Percentiles rank a stretch among this genome's conserved stretches.
Conservation (phyloP, 2,329 filamentous ascomycete species). For the Pseudocercospora vitis region DNA sequence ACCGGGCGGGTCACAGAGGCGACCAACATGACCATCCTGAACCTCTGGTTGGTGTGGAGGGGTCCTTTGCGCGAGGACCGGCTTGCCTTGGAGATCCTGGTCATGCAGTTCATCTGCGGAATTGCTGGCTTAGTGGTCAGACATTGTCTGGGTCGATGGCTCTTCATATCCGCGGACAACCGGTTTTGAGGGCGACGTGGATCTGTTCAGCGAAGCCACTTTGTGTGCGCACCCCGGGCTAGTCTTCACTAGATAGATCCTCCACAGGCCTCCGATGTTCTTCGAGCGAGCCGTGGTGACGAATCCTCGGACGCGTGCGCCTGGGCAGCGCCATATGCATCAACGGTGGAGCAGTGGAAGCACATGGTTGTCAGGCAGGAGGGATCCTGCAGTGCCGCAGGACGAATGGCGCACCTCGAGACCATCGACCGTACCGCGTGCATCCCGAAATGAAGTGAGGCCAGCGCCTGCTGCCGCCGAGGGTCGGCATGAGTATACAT, state of each 20-base stretch:
- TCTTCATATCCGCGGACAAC: constrained; percentile 86
- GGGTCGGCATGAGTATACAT: neutral
- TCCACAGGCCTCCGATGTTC: constrained; percentile 7
- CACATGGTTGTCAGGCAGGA: constrained; percentile 14
- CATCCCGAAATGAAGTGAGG: constrained; percentile 5
- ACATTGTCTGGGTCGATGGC: constrained; percentile 78
- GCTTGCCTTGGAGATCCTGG: constrained; percentile 74
- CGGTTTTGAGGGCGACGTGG: constrained; percentile 23
- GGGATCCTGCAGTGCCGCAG: neutral
- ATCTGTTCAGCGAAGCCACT: constrained; percentile 12
- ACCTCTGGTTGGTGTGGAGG: constrained; percentile 94
- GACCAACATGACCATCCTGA: constrained; percentile 89
- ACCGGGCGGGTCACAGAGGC: constrained; percentile 73
- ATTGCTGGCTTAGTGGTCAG: constrained; percentile 80
- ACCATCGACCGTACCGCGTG: neutral
- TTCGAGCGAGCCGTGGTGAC: constrained; percentile 3
- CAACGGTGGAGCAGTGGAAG: constrained; percentile 12
- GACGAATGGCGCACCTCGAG: constrained; percentile 6
- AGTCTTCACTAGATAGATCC: constrained; percentile 18
- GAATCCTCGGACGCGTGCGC: constrained; percentile 8
- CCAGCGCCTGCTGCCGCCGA: constrained; percentile 1
- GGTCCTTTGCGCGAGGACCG: constrained; percentile 86
- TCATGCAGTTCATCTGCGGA: constrained; percentile 74
- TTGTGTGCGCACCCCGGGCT: constrained; percentile 24
- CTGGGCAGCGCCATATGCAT: no score